Conservation (phyloP, 345 rosid species). For the Camelina laxa region DNA sequence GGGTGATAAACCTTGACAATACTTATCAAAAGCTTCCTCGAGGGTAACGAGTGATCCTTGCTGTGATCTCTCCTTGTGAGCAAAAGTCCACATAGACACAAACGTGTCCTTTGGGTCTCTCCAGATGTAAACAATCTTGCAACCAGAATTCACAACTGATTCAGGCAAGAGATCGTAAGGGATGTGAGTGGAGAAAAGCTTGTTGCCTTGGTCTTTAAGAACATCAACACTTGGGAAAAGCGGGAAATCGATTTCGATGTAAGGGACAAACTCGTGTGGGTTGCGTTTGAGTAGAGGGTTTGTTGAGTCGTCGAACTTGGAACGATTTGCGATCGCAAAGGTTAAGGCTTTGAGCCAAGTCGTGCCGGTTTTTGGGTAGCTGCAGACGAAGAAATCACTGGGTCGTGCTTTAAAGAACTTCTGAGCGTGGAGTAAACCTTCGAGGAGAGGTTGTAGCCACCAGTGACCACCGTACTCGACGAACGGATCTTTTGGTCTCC, state of each 20-base stretch:
- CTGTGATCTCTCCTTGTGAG: constrained; percentile 39
- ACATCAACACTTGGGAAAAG: constrained; percentile 42
- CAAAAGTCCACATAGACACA: constrained; percentile 44
- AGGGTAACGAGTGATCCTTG: constrained; percentile 26
- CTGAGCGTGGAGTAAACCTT: constrained; percentile 42
- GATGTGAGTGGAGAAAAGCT: constrained; percentile 45
- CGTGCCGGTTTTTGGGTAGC: constrained; percentile 47
- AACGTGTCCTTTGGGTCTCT: constrained; percentile 47
- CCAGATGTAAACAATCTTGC: constrained; percentile 46
- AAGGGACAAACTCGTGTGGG: constrained; percentile 51
- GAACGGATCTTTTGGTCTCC: constrained; percentile 38
- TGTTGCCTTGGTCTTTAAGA: constrained; percentile 38
- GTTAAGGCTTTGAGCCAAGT: constrained; percentile 50
- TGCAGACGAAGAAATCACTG: constrained; percentile 42
- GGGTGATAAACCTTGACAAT: constrained; percentile 36
- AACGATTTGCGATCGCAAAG: constrained; percentile 39
- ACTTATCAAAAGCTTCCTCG: constrained; percentile 43
- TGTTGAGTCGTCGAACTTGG: constrained; percentile 28
- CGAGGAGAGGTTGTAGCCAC: constrained; percentile 43
- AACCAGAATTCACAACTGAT: constrained; percentile 12
- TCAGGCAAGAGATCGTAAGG: constrained; percentile 42
- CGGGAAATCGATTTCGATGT: constrained; percentile 44
- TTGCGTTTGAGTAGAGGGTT: constrained; percentile 41
- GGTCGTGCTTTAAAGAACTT: constrained; percentile 39
- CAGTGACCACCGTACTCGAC: constrained; percentile 41